Conservation (phyloP, 805 yeast genomes). For the Millerago galiae region DNA sequence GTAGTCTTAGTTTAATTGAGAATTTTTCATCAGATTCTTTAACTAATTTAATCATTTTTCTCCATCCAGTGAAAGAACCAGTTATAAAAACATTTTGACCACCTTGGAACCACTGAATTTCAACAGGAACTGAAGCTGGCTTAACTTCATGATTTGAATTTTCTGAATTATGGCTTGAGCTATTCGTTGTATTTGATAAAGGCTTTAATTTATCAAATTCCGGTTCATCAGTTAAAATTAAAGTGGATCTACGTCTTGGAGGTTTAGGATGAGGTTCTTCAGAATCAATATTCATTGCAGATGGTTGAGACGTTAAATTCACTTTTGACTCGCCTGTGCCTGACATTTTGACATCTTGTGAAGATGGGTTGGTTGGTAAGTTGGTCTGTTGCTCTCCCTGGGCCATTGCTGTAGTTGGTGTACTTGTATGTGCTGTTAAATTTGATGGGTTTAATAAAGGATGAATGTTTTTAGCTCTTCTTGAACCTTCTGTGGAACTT, state of each 20-base stretch:
- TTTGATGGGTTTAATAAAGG: constrained; percentile 16
- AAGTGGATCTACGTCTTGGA: constrained; percentile 58
- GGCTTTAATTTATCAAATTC: constrained; percentile 47
- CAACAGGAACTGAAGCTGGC: constrained; percentile 38
- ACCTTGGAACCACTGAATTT: constrained; percentile 92
- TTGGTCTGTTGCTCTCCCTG: constrained; percentile 8
- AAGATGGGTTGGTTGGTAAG: constrained; percentile 9
- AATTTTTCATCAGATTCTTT: constrained; percentile 48
- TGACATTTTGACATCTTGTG: constrained; percentile 23
- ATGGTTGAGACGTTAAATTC: constrained; percentile 18
- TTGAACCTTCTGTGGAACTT: neutral
- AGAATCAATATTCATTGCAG: constrained; percentile 21
- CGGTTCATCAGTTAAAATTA: constrained; percentile 63
- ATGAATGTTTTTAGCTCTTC: constrained; percentile 9
- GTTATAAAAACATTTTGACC: constrained; percentile 93
- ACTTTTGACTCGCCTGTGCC: constrained; percentile 21
- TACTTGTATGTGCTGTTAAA: constrained; percentile 12
- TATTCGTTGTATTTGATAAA: constrained; percentile 24
- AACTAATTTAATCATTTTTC: constrained; percentile 88
- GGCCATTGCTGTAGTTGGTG: constrained; percentile 18
- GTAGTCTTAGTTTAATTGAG: constrained; percentile 66
- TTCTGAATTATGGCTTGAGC: constrained; percentile 8
- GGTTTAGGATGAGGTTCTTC: constrained; percentile 6
- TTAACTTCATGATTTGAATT: constrained; percentile 3
- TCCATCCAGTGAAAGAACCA: constrained; percentile 97